Base-by-base conservation (phyloP, 208 protist genomes). In the Acanthamoeba rhysodes region DNA sequence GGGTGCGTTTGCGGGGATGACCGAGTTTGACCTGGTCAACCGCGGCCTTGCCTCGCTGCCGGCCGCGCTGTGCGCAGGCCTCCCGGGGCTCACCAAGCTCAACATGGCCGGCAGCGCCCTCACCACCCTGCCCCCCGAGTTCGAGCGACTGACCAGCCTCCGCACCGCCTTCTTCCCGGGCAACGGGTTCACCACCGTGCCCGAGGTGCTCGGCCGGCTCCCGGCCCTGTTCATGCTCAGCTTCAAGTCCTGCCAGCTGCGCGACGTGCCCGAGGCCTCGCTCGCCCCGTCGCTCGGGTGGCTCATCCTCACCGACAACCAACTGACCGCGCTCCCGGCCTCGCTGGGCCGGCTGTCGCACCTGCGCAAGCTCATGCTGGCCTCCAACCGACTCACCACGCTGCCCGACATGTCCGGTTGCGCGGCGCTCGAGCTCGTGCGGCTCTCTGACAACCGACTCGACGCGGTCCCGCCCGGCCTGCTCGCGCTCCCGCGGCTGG, bases 301-400 rank as follows among this genome's bases (percentile, higher is more conserved):
- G 82, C 82, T 90, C 53, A 90, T 68, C 57, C 53, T 90, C 50
- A 90, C 82, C 48, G 82, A 90, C 53, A 90, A 90, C n/a, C 82
- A 41, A 50, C 82, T 90, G n/a, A 48, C 27, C 10, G 18, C 53
- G 24, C 82, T 90, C 50, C 82, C 82, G 12, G 16, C 82, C 8
- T 59, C 48, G 53, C 82, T 90, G 50, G 82, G 82, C 82, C 82
- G 82, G 22, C 82, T 90, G 7, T 7, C 50, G n/a, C 57, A 66
- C 53, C 82, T 90, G 2, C 48, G 82, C 22, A 90, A 90, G 82
- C 82, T 90, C 53, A 59, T 90, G 55, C 82, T 90, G 29, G 48
- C 55, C 24, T 70, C 55, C 57, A 90, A 90, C 53, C 82, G 27
- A 12, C 82, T 90, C 14, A 68, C 55, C 0, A 10, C 57, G 29